These are phyloP conservation scores for Cephaloascus albidus DNA, from an alignment of 805 yeast species.

Conservation along the genomic window DNA sequence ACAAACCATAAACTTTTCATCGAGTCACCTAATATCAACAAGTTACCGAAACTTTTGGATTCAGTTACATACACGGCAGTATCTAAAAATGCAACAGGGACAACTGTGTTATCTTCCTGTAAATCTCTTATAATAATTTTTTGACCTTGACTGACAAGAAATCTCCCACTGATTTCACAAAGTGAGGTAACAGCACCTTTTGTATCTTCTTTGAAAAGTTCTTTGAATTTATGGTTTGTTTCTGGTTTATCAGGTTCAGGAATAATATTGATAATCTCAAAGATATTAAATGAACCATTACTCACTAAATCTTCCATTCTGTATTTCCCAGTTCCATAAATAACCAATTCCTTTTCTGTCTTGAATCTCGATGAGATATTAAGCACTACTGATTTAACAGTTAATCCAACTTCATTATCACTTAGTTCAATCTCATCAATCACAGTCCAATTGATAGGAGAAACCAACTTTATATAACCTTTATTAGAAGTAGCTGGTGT, in stretches of 20 bases:
- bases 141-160: slow-evolving; percentile 82
- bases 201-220: slow-evolving; percentile 60
- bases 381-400: slow-evolving; percentile 43
- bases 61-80: slow-evolving; percentile 74
- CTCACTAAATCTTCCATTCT: slow-evolving; percentile 77
- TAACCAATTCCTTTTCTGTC: slow-evolving; percentile 54
- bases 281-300: slow-evolving; percentile 67
- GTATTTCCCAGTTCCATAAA: slow-evolving; percentile 69
- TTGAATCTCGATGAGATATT: slow-evolving; percentile 36
- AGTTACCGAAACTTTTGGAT: slow-evolving; percentile 73
- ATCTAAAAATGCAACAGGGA: slow-evolving; percentile 91
- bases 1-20: slow-evolving; percentile 68
- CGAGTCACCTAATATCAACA: slow-evolving; percentile 75
- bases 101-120: slow-evolving; percentile 76
- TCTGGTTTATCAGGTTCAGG: slow-evolving; percentile 88
- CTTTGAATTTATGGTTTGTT: slow-evolving; percentile 68
- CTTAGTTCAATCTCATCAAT: slow-evolving; percentile 62
- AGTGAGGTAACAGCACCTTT: slow-evolving; percentile 79
- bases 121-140: slow-evolving; percentile 71
- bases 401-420: slow-evolving; percentile 58
- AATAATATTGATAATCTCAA: slow-evolving; percentile 71
- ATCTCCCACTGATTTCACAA: slow-evolving; percentile 74
- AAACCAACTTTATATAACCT: slow-evolving; percentile 55
- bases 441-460: slow-evolving; percentile 69
- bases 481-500: slow-evolving; percentile 49